Base-by-base conservation (phyloP, 2,329 filamentous ascomycete genomes). In the Gremmenia infestans region DNA sequence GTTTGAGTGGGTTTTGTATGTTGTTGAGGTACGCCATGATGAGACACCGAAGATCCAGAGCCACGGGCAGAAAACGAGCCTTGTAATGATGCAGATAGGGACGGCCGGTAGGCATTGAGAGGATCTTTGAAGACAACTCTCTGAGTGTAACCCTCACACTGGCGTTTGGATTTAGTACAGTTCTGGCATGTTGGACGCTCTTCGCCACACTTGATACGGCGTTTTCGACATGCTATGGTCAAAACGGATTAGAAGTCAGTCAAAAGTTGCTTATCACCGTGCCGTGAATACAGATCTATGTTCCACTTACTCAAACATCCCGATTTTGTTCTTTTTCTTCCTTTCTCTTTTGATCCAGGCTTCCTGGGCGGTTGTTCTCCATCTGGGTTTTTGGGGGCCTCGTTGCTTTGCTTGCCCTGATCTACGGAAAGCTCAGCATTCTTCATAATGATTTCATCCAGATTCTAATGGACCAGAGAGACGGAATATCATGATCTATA, bases 121-220 rank as follows among this genome's bases (percentile, higher is more conserved):
- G 85, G 86, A 50, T 89, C 81, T 69, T 91, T 93, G 78, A 93
- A 94, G 57, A 91, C 78, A 53, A 94, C 85, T 48, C 87, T 82
- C 70, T 90, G 87, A 63, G 85, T 91, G 71, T 94, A 94, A 52
- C 90, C 90, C 71, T 94, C 89, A 70, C 90, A 95, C 62, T 85
- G 78, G 14, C 90, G 81, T 72, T 92, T 93, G 17, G 89, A 93
- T 68, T 93, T 94, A 74, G 88, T 84, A 73, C 90, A 95, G 68
- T 95, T 95, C 67, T 81, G 85, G 73, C 90, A 94, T 28, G 81
- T 87, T 25, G 90, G 90, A 50, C 87, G 82, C 66, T 91, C 89
- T 71, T 97, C 94, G 60, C 94, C 94, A 72, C 94, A 99, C 74
- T 97, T 99, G 73, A 99, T 97, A 60, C 94, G 88, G 52, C 94